These are phyloP conservation scores for Fusarium coffeatum DNA, from an alignment of 2,329 filamentous ascomycete genomes.

Conservation along the genomic window DNA sequence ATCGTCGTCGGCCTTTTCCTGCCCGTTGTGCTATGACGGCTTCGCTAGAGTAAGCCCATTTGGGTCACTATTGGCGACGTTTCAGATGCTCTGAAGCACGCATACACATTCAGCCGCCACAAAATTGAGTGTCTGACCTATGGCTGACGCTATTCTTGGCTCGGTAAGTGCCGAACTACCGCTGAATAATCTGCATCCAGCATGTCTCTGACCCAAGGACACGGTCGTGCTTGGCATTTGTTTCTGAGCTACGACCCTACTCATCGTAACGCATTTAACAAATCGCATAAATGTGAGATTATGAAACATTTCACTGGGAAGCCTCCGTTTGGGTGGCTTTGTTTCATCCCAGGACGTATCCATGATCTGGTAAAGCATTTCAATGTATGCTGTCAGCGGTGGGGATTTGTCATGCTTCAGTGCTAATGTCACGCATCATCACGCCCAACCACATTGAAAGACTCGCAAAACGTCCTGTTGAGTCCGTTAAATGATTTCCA, in stretches of 20 bases:
- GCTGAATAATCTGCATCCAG: background rate
- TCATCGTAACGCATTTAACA: accelerated
- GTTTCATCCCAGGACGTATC: too few species aligned
- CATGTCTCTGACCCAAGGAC: background rate
- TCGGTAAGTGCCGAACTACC: background rate
- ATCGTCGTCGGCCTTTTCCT: background rate
- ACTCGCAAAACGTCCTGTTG: too few species aligned
- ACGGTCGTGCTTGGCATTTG: background rate
- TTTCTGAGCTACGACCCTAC: too few species aligned
- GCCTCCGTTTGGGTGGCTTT: too few species aligned
- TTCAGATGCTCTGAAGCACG: background rate
- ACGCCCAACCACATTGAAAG: too few species aligned
- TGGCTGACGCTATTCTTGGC: background rate
- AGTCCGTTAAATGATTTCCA: too few species aligned
- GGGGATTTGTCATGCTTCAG: too few species aligned
- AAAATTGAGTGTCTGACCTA: background rate
- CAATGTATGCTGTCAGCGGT: too few species aligned
- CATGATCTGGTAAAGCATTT: too few species aligned
- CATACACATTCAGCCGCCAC: background rate
- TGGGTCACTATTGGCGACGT: background rate
- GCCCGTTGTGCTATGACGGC: background rate
- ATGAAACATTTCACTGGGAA: background rate
- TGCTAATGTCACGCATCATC: too few species aligned
- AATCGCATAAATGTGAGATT: accelerated
- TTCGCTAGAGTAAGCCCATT: background rate